phyloP scores from a whole-genome alignment of 768 basidiomycete genomes.

The Lepiota subincarnata region DNA sequence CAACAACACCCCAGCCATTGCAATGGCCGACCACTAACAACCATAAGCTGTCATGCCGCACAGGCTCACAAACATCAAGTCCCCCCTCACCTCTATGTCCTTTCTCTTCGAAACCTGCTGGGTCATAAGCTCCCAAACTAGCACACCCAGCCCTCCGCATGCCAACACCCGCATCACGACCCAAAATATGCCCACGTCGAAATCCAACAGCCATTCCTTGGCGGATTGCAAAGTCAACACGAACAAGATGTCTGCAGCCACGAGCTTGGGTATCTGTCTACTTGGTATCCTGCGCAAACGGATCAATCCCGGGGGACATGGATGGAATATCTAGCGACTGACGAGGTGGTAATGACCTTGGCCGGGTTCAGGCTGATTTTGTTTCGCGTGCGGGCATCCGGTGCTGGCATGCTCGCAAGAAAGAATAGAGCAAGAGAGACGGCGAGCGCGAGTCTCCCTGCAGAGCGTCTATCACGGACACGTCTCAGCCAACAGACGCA shows the following conservation, averaged over 20 bases:
- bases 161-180: constrained; percentile 69
- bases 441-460: neutral
- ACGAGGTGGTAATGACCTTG: constrained; percentile 52
- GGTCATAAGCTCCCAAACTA: constrained; percentile 56
- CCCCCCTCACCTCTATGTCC: constrained; percentile 53
- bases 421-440: constrained; percentile 10
- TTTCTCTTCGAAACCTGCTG: constrained; percentile 51
- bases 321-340: constrained; percentile 24
- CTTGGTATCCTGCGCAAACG: constrained; percentile 42
- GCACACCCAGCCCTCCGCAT: constrained; percentile 61
- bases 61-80: neutral
- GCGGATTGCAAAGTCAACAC: constrained; percentile 58
- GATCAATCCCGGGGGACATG: constrained; percentile 8
- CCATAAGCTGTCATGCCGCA: constrained; percentile 9
- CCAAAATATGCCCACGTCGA: constrained; percentile 74
- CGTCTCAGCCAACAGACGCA: constrained; percentile 10
- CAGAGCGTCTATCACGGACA: constrained; percentile 1
- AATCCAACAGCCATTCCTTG: constrained; percentile 63
- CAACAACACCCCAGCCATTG: constrained; percentile 59
- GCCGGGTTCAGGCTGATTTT: constrained; percentile 60
- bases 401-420: constrained; percentile 46
- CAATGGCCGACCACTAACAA: constrained; percentile 66
- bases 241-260: constrained; percentile 60
- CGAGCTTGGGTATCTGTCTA: constrained; percentile 48
- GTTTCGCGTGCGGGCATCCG: constrained; percentile 63